Conservation (phyloP, 2,329 filamentous ascomycete species). For the Penicillium crustosum region DNA sequence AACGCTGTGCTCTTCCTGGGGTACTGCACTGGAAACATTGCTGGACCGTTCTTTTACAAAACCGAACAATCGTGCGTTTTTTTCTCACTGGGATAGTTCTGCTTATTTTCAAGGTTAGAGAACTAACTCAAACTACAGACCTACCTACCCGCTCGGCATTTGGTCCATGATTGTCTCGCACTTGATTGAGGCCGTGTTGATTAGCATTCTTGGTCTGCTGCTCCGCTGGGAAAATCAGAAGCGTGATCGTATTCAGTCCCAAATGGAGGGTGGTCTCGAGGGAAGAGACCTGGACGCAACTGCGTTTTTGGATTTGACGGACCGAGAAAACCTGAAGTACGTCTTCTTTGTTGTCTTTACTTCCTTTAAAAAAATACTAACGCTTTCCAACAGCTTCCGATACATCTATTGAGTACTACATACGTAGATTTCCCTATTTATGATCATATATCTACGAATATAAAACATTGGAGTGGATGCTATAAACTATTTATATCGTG, state of each 20-base stretch:
- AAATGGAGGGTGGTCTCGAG: conserved; percentile 48
- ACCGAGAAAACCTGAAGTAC: conserved; percentile 53
- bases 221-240: conserved; percentile 52
- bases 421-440: background rate
- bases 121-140: conserved; percentile 29
- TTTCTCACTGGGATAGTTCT: background rate
- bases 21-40: conserved; percentile 62
- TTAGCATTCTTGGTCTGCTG: conserved; percentile 48
- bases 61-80: conserved; percentile 47
- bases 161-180: conserved; percentile 59
- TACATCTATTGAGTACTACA: conserved; percentile 18
- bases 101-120: background rate
- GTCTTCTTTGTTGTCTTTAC: conserved; percentile 1
- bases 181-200: conserved; percentile 51
- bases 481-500: too few species aligned
- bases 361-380: background rate
- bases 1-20: conserved; percentile 62
- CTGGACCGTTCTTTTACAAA: conserved; percentile 63
- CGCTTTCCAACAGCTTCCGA: conserved; percentile 12
- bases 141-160: conserved; percentile 52
- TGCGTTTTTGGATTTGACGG: conserved; percentile 56
- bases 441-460: too few species aligned
- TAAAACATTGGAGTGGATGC: too few species aligned
- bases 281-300: conserved; percentile 51
- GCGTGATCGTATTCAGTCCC: conserved; percentile 50